Evolutionary conservation across 1,284 basidiomycete genomes (phyloP), one percentile per base, ranked within the genome.

Genomic region (Leucoagaricus sp.): DNA sequence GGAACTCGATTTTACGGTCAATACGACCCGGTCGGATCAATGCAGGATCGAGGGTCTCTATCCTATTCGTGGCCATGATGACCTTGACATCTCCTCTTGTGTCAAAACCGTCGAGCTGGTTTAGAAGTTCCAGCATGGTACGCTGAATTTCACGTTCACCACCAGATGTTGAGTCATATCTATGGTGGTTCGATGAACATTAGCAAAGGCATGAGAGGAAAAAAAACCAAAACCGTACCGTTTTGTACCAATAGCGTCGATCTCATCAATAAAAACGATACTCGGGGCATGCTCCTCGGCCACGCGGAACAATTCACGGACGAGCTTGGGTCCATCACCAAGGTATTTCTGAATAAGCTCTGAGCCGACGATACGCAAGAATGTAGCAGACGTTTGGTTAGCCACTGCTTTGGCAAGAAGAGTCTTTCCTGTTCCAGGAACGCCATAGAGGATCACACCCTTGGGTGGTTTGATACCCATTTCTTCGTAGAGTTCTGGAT

Each of bases 381-480:
- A 99, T 1, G 96, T 99, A 1, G 96, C 96, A 6, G 94, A 98
- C 23, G 97, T 99, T 75, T 99, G 96, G 72, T 99, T 98, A 41
- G 97, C 97, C 13, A 99, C 97, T 1, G 96, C 96, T 73, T 99
- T 99, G 21, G 97, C 96, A 2, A 99, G 85, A 1, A 99, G 83
- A 0, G 97, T 99, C 77, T 99, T 99, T 53, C 97, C 97, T 12
- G 97, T 99, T 63, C 97, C 97, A 1, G 97, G 97, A 5, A 96
- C 96, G 68, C 97, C 97, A 67, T 99, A 99, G 0, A 99, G 83
- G 64, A 99, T 98, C 67, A 99, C 97, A 80, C 97, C 97, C 73
- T 99, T 99, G 33, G 97, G 97, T 36, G 96, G 96, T 65, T 91
- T 91, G 74, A 99, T 98, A 59, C 97, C 97, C 97, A 99, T 98